These are phyloP conservation scores for Fusarium sp. DNA, from an alignment of 2,329 filamentous ascomycete genomes.

Conservation along the genomic window DNA sequence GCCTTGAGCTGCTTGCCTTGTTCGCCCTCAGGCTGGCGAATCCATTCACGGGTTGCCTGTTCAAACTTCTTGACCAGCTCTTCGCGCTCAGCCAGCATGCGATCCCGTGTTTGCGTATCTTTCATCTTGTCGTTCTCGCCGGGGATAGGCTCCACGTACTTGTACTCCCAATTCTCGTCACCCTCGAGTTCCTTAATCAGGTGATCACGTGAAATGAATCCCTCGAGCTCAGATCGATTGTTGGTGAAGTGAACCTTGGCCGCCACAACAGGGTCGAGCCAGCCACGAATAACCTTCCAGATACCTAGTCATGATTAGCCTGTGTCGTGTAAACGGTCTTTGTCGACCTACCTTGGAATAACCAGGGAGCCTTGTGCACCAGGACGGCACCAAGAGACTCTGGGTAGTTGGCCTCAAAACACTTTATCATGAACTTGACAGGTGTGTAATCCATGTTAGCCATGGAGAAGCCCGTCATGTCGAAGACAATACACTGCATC, in stretches of 20 bases:
- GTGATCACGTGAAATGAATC: conserved; percentile 76
- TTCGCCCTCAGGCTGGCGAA: conserved; percentile 59
- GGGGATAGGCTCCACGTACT: conserved; percentile 79
- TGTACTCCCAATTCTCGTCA: conserved; percentile 85
- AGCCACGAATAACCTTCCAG: conserved; percentile 94
- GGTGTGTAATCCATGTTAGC: conserved; percentile 99
- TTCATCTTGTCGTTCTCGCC: conserved; percentile 84
- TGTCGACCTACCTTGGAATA: conserved; percentile 81
- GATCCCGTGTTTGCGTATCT: conserved; percentile 70
- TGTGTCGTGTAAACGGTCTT: conserved; percentile 4
- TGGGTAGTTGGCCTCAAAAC: conserved; percentile 98
- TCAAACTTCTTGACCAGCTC: conserved; percentile 80
- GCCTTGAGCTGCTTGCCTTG: conserved; percentile 62
- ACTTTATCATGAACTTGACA: conserved; percentile 99
- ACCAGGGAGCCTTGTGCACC: conserved; percentile 96
- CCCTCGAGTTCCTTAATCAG: conserved; percentile 89
- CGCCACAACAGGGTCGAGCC: conserved; percentile 97
- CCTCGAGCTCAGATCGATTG: conserved; percentile 79
- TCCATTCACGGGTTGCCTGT: conserved; percentile 79
- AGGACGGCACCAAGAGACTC: conserved; percentile 90
- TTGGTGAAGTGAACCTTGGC: conserved; percentile 94
- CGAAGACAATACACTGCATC: conserved; percentile 86
- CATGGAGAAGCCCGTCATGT: conserved; percentile 93
- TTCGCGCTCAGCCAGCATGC: conserved; percentile 72
- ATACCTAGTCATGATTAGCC: conserved; percentile 68